Conservation (phyloP, 208 protist species). For the Blechomonas ayalai region DNA sequence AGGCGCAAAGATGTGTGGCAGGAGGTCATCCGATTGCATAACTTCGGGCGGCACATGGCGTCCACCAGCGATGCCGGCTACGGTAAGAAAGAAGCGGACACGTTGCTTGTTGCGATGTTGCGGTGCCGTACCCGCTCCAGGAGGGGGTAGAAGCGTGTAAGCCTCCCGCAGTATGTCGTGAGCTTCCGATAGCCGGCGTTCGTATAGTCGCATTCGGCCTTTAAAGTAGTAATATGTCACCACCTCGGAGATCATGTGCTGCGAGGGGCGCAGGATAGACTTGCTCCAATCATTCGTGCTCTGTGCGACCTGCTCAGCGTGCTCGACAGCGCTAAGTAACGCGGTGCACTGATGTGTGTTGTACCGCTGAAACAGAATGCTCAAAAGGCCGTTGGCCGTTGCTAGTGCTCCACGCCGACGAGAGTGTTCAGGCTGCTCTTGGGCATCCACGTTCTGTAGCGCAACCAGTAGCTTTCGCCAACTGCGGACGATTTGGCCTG, state of each 20-base stretch:
- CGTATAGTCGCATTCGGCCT: slow-evolving; percentile 66
- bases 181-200: slow-evolving; percentile 43
- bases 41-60: slow-evolving; percentile 38
- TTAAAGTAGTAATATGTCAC: slow-evolving; percentile 77
- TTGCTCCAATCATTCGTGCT: slow-evolving; percentile 23
- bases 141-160: slow-evolving; percentile 62
- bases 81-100: slow-evolving; percentile 64
- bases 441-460: slow-evolving; percentile 58
- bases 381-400: slow-evolving; percentile 73
- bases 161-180: slow-evolving; percentile 34
- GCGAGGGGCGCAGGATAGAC: slow-evolving; percentile 58
- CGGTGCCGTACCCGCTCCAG: slow-evolving; percentile 30
- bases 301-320: slow-evolving; percentile 40
- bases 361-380: slow-evolving; percentile 67
- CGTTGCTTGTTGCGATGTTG: slow-evolving; percentile 76
- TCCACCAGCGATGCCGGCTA: slow-evolving; percentile 49
- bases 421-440: slow-evolving; percentile 58
- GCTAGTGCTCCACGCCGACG: slow-evolving; percentile 70
- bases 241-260: slow-evolving; percentile 80
- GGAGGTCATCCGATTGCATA: slow-evolving; percentile 23
- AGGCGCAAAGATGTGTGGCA: slow-evolving; percentile 36
- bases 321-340: slow-evolving; percentile 49
- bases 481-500: slow-evolving; percentile 57
- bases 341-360: slow-evolving; percentile 77
- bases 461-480: slow-evolving; percentile 75